phyloP scores from a whole-genome alignment of 2,329 filamentous ascomycete genomes.

The Ceratocystis diversiconidia region DNA sequence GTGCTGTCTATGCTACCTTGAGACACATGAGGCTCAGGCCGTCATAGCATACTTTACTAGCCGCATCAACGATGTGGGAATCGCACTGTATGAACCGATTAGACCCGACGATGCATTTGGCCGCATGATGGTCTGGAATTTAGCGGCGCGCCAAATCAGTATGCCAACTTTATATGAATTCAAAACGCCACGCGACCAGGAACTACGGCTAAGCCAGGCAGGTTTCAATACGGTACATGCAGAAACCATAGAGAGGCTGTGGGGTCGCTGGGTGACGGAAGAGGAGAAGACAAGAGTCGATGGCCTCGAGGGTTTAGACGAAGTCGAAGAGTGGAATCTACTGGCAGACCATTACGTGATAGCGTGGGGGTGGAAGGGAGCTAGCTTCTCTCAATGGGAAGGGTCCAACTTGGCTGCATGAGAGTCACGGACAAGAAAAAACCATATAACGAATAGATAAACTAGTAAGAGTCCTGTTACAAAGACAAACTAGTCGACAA shows the following conservation, averaged over 20 bases:
- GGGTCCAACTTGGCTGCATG: background rate
- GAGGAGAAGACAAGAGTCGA: slow-evolving; percentile 70
- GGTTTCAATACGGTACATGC: slow-evolving; percentile 43
- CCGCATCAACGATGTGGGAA: slow-evolving; percentile 34
- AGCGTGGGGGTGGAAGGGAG: slow-evolving; percentile 68
- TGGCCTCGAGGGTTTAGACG: slow-evolving; percentile 72
- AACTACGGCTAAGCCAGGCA: slow-evolving; percentile 46
- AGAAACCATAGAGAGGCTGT: slow-evolving; percentile 45
- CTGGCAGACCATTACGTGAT: slow-evolving; percentile 81
- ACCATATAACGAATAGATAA: background rate
- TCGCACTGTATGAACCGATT: slow-evolving; percentile 83
- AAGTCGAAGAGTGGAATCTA: slow-evolving; percentile 86
- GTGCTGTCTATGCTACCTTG: slow-evolving; percentile 86
- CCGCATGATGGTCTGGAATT: slow-evolving; percentile 79
- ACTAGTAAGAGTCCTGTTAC: background rate
- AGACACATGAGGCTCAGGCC: slow-evolving; percentile 44
- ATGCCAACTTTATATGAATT: slow-evolving; percentile 73
- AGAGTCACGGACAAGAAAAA: background rate
- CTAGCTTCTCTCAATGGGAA: slow-evolving; percentile 23
- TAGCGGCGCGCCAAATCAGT: slow-evolving; percentile 64
- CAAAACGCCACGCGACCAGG: slow-evolving; percentile 53
- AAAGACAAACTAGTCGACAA: background rate
- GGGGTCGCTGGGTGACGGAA: slow-evolving; percentile 55
- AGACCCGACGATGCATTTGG: slow-evolving; percentile 75
- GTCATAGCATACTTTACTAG: slow-evolving; percentile 53